A percentile compares a stretch with the other conserved stretches of the same genome.
These are phyloP conservation scores for Plasmodium malariae DNA, from an alignment of 169 alveolate genomes.

Conservation along the genomic window DNA sequence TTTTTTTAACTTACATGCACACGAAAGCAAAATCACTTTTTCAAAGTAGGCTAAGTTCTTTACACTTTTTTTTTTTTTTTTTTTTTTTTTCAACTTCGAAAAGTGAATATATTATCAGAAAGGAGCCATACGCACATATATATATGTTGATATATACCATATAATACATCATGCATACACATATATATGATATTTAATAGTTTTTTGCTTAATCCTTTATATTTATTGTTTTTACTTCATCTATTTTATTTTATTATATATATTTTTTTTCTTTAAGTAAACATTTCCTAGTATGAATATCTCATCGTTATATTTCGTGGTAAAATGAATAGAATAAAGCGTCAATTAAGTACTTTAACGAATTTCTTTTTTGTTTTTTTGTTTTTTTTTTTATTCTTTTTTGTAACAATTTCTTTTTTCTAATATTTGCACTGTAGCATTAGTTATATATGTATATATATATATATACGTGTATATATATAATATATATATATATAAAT, in stretches of 20 bases:
- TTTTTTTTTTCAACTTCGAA: not conserved
- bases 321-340: not conserved
- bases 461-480: not conserved
- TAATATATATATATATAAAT: conserved; percentile 10
- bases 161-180: not conserved
- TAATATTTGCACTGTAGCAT: conserved; percentile 12
- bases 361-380: not conserved
- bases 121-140: no score
- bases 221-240: not conserved
- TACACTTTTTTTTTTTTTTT: conserved; percentile 6
- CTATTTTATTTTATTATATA: not conserved
- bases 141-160: no score
- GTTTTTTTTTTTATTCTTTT: conserved; percentile 9
- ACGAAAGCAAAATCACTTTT: conserved; percentile 38
- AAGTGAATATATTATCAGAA: not conserved
- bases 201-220: not conserved
- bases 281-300: conserved; percentile 3
- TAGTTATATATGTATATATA: no score
- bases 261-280: conserved; percentile 7
- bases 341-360: not conserved
- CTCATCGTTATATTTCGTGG: not conserved
- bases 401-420: not conserved
- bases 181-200: not conserved
- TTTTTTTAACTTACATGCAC: conserved; percentile 51
- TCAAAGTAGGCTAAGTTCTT: not conserved